These are phyloP conservation scores for Trametes cingulata DNA, from an alignment of 768 basidiomycete species.

Conservation along the genomic window DNA sequence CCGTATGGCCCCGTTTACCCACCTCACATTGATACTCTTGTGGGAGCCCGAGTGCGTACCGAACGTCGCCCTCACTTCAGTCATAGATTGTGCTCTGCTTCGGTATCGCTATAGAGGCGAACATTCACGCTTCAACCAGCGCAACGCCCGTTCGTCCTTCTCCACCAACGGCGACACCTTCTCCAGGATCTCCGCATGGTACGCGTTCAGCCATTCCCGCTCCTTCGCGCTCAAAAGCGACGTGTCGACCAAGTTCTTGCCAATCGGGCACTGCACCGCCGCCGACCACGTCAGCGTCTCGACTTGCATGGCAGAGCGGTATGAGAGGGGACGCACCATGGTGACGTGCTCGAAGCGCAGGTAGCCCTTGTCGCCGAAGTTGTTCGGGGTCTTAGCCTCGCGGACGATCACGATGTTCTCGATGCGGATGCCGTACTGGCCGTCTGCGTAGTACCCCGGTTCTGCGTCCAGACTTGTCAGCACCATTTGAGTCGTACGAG, in stretches of 20 bases:
- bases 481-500: not conserved
- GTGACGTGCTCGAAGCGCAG: slow-evolving; percentile 86
- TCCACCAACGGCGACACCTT: slow-evolving; percentile 74
- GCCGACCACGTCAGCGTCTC: not conserved
- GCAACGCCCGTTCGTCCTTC: slow-evolving; percentile 57
- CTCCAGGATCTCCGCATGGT: slow-evolving; percentile 73
- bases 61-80: no score
- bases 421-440: slow-evolving; percentile 88
- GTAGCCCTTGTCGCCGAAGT: slow-evolving; percentile 84
- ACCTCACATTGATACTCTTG: no score
- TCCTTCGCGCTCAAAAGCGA: slow-evolving; percentile 66
- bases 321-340: slow-evolving; percentile 50
- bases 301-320: not conserved
- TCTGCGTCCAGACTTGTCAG: slow-evolving; percentile 42
- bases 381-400: slow-evolving; percentile 64
- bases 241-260: slow-evolving; percentile 75
- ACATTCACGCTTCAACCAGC: slow-evolving; percentile 66
- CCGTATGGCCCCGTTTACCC: no score
- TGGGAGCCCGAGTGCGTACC: no score
- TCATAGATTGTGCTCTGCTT: no score
- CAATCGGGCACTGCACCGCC: slow-evolving; percentile 69
- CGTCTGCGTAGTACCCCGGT: slow-evolving; percentile 92
- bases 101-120: slow-evolving; percentile 29
- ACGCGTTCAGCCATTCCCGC: slow-evolving; percentile 77
- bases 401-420: slow-evolving; percentile 86